Evolutionary conservation across 257 asterid species (phyloP).

Genomic region (Solanum sitiens): DNA sequence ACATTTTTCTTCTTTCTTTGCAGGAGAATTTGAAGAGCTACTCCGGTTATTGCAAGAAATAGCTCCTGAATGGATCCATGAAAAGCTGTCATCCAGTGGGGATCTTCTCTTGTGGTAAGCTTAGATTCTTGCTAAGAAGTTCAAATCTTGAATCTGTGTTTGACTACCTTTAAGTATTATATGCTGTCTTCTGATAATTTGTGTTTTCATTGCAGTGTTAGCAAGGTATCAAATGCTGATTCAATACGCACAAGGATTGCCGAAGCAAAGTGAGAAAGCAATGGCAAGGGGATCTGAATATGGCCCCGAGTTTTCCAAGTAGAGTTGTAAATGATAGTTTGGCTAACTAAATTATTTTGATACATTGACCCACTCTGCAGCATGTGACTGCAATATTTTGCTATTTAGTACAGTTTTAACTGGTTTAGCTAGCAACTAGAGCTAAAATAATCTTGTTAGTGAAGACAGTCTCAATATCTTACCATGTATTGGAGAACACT

Average conservation of each 20-base stretch:
- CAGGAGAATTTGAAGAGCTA: conserved; percentile 76
- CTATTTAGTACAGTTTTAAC: not conserved
- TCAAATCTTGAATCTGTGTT: not conserved
- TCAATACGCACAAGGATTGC: conserved; percentile 40
- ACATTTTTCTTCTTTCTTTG: not conserved
- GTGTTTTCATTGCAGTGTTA: conserved; percentile 37
- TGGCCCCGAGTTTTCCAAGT: not conserved
- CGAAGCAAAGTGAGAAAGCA: conserved; percentile 31
- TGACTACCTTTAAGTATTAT: not conserved
- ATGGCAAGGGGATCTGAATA: not conserved
- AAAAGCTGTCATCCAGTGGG: conserved; percentile 46
- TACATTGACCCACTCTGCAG: not conserved
- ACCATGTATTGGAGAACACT: not conserved
- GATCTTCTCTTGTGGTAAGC: conserved; percentile 61
- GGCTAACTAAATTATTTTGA: not conserved
- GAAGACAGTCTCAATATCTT: not conserved
- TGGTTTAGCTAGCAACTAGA: not conserved
- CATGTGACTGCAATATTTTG: not conserved
- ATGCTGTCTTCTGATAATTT: not conserved
- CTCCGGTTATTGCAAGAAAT: conserved; percentile 61
- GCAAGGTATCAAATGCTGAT: conserved; percentile 41
- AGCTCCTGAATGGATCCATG: conserved; percentile 82
- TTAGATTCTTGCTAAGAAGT: not conserved
- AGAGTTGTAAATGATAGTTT: not conserved
- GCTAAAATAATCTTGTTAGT: not conserved